Evolutionary conservation across 805 yeast species (phyloP).

Genomic region (Metschnikowia reukaufii): DNA sequence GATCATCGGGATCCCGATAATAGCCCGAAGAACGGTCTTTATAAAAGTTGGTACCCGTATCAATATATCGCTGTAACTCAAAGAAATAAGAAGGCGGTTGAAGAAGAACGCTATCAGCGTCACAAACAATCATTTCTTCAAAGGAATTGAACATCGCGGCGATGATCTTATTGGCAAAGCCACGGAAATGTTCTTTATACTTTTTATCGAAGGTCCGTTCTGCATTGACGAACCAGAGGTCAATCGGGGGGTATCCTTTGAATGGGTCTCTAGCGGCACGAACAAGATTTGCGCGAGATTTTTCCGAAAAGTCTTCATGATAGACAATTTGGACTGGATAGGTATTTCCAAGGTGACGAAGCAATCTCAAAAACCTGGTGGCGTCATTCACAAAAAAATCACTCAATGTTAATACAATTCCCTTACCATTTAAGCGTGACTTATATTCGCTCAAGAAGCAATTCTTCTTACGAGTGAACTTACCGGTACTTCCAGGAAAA

Average conservation of each 20-base stretch:
- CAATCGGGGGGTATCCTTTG: constrained; percentile 27
- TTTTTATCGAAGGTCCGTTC: constrained; percentile 19
- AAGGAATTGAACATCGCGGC: constrained; percentile 18
- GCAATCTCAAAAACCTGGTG: constrained; percentile 24
- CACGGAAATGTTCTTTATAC: constrained; percentile 31
- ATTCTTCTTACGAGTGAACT: background rate
- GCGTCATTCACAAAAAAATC: constrained; percentile 28
- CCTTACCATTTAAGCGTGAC: constrained; percentile 32
- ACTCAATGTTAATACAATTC: constrained; percentile 38
- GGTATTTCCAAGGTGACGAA: constrained; percentile 33
- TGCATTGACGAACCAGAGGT: constrained; percentile 40
- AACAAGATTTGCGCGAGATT: constrained; percentile 3
- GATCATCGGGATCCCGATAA: constrained; percentile 31
- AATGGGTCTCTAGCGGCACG: constrained; percentile 13
- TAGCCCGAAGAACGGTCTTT: constrained; percentile 23
- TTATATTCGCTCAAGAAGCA: constrained; percentile 27
- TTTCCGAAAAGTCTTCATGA: constrained; percentile 16
- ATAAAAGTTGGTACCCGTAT: constrained; percentile 28
- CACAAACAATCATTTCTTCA: constrained; percentile 39
- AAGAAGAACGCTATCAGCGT: constrained; percentile 52
- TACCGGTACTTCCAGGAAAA: constrained; percentile 8
- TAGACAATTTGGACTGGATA: constrained; percentile 44
- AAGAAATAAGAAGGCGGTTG: constrained; percentile 30
- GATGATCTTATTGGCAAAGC: constrained; percentile 31
- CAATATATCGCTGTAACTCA: constrained; percentile 30